These are phyloP conservation scores for Saccharomycopsis lassenensis DNA, from an alignment of 805 yeast genomes.

Conservation along the genomic window DNA sequence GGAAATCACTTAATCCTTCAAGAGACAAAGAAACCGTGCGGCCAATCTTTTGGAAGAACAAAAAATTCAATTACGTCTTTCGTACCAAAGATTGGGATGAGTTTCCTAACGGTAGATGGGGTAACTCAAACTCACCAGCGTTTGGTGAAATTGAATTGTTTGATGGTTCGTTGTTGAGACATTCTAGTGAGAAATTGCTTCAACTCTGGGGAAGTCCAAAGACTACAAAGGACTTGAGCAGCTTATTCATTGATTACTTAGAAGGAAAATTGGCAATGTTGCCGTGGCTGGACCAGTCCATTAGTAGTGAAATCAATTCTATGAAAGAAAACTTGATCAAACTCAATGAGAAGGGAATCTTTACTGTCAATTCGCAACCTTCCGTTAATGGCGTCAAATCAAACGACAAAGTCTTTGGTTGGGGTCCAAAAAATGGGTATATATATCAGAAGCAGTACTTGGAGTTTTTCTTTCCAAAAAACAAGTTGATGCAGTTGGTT, in stretches of 20 bases:
- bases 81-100: constrained; percentile 96
- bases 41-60: constrained; percentile 93
- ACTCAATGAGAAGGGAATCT: constrained; percentile 56
- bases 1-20: constrained; percentile 74
- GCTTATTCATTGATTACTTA: constrained; percentile 58
- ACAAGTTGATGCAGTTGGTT: constrained; percentile 28
- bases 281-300: constrained; percentile 95
- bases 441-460: constrained; percentile 92
- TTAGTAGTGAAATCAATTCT: constrained; percentile 60
- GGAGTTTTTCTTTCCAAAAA: constrained; percentile 69
- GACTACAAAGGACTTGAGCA: constrained; percentile 44
- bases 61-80: constrained; percentile 80
- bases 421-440: constrained; percentile 93
- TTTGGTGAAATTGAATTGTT: constrained; percentile 81
- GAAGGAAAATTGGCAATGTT: constrained; percentile 59
- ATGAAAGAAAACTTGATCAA: constrained; percentile 48
- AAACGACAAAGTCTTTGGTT: constrained; percentile 63
- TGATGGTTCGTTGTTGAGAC: constrained; percentile 72
- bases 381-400: constrained; percentile 72
- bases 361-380: constrained; percentile 93
- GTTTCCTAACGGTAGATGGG: constrained; percentile 98
- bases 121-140: constrained; percentile 96
- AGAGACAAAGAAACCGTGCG: constrained; percentile 75
- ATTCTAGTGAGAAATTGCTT: constrained; percentile 65
- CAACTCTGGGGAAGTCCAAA: constrained; percentile 86